Evolutionary conservation across 345 rosid genomes (phyloP), one percentile per base, ranked within the genome.

Genomic region (Salix caprea): DNA sequence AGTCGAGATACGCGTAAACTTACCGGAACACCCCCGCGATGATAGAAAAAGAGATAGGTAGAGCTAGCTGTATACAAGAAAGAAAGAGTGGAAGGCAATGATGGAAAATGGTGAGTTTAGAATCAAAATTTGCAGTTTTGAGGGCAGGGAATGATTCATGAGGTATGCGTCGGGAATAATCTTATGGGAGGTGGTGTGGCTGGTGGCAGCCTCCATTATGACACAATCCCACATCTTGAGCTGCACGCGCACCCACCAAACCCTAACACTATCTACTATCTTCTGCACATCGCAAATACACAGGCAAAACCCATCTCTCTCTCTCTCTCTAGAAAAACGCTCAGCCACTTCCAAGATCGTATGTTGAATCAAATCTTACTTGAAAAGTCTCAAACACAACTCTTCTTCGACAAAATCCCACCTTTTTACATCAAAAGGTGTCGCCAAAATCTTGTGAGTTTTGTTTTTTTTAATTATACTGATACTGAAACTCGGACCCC

Each of bases 201-300:
- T 81, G 81, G 81, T 81, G 81, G 81, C 81, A 81, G 68, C 82
- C 74, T 28, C 84, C 80, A 91, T 72, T 80, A 85, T 87, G 87
- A 87, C 90, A 85, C 91, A 86, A 79, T 85, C 85, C 90, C 91
- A 85, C 89, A 72, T 78, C 80, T 79, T 80, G 76, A 61, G 76
- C 82, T 79, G 92, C 94, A 90, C 85, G 93, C 93, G 96, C 91
- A 90, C 73, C 88, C 92, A 90, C 90, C 88, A 80, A 88, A 83
- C 88, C 82, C 81, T 67, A 34, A 66, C 83, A 30, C 32, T 30
- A 30, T 30, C 32, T 30, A 44, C 32, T 30, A 44, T 73, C 74
- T 52, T 4, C 66, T 6, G 36, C 6, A 5, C 26, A 23, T 62
- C 28, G 50, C 71, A 30, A 11, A 23, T 19, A 54, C 72, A 77